A percentile compares a stretch with the other conserved stretches of the same genome.
These are phyloP conservation scores for Sporisorium graminicola DNA, from an alignment of 1,284 basidiomycete species.

Conservation along the genomic window DNA sequence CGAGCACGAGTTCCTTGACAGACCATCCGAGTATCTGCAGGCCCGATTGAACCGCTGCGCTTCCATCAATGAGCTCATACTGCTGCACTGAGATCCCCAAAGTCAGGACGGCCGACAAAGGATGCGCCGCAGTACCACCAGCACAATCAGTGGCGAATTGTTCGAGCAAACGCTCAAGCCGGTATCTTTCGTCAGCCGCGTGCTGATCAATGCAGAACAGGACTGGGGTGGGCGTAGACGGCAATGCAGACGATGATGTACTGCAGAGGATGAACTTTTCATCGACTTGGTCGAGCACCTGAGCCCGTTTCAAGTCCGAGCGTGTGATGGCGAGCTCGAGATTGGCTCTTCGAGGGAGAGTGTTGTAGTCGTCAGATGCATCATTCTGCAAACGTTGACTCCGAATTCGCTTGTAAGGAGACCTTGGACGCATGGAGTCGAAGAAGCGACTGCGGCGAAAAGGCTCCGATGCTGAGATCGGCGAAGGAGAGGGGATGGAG, in stretches of 20 bases:
- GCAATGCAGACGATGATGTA: neutral
- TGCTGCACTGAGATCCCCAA: constrained; percentile 23
- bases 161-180: constrained; percentile 84
- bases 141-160: constrained; percentile 74
- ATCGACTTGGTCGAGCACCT: constrained; percentile 82
- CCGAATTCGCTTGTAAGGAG: neutral
- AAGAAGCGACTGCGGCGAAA: constrained; percentile 30
- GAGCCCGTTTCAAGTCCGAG: constrained; percentile 11
- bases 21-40: constrained; percentile 27
- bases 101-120: constrained; percentile 5
- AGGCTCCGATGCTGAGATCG: neutral
- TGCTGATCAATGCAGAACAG: constrained; percentile 92
- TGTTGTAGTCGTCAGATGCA: neutral
- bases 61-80: constrained; percentile 8
- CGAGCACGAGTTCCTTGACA: constrained; percentile 8
- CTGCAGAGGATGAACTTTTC: constrained; percentile 86
- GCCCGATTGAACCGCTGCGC: neutral
- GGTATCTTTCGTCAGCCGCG: constrained; percentile 88
- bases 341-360: no score
- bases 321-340: constrained; percentile 27
- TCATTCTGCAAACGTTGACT: neutral
- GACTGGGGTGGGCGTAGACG: constrained; percentile 41
- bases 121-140: constrained; percentile 2
- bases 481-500: constrained; percentile 18
- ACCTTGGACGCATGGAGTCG: constrained; percentile 10